phyloP scores from a whole-genome alignment of 2,329 filamentous ascomycete genomes.

The Coniella vitis region DNA sequence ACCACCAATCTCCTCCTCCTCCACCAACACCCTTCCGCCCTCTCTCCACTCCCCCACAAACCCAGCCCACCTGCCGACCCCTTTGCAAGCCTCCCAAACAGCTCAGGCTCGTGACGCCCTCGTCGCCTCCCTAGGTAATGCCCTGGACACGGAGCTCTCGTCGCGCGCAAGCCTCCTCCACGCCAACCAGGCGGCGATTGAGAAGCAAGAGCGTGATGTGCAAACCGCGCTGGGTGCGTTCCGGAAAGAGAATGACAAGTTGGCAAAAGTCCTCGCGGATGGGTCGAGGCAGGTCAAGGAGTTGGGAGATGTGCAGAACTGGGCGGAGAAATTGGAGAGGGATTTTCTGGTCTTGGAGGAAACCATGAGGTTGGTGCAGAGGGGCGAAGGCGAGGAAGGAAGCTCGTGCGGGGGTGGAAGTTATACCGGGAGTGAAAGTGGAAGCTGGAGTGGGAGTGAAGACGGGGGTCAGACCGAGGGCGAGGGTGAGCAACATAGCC shows the following conservation, averaged over 20 bases:
- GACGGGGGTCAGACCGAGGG: constrained; percentile 23
- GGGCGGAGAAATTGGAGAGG: constrained; percentile 73
- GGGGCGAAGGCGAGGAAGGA: constrained; percentile 24
- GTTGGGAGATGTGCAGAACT: constrained; percentile 34
- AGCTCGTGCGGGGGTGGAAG: constrained; percentile 26
- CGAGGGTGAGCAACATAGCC: constrained; percentile 14
- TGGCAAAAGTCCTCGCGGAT: constrained; percentile 56
- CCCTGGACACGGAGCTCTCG: constrained; percentile 61
- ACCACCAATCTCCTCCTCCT: background rate
- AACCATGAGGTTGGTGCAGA: constrained; percentile 50
- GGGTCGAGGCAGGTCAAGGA: constrained; percentile 65
- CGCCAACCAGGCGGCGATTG: constrained; percentile 57
- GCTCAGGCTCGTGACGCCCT: constrained; percentile 52
- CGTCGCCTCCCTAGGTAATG: constrained; percentile 59
- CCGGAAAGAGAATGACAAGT: constrained; percentile 56
- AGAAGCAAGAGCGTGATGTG: constrained; percentile 61
- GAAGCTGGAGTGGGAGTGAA: constrained; percentile 19
- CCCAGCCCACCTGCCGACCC: constrained; percentile 33
- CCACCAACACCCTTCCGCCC: background rate
- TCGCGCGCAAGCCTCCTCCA: constrained; percentile 64
- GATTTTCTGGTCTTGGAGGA: constrained; percentile 59
- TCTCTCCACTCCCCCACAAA: constrained; percentile 17
- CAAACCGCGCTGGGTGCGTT: constrained; percentile 52
- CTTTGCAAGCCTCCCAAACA: constrained; percentile 40
- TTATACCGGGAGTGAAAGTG: constrained; percentile 15